Base-by-base conservation (phyloP, 177 flowering plant species). In the Telopea speciosissima region DNA sequence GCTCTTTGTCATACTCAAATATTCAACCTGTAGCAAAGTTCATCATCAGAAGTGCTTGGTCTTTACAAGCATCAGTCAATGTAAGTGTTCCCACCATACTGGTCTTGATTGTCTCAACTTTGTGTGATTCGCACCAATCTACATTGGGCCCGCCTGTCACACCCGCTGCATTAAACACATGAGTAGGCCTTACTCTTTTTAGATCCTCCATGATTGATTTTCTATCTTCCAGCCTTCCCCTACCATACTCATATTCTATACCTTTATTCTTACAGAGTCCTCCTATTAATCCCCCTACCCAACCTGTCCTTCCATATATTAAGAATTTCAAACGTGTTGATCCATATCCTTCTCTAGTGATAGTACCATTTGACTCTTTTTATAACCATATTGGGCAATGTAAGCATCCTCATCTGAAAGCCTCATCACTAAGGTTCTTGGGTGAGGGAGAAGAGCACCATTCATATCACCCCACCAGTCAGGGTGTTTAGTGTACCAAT, bases 1-100 rank as follows among this genome's bases (percentile, higher is more conserved):
- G 80, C 62, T 63, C 67, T 2, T 25, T 52, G 59, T 78, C 75
- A 22, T 78, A 78, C 65, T 74, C 77, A 23, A 74, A 78, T 8
- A 78, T 78, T 64, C 80, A 74, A 1, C 80, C 77, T 4, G 80
- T 78, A 5, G 80, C 77, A 61, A 74, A 78, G 65, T 78, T 78
- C 23, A 78, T 40, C 66, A 74, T 8, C 17, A 78, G 61, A 36
- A 78, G 69, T n/a, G 77, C 77, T 7, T 64, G 14, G 13, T 74
- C 72, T 36, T 23, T 59, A 62, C 80, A 78, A 67, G 74, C 74
- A 74, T 78, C 77, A 33, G 80, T 77, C 60, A 78, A 62, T 11
- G 77, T 74, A 6, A 74, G 61, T 8, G 77, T 74, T 11, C 80
- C 80, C 9, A 68, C 70, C 31, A 78, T 77, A 23, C 74, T 78